Base-by-base conservation (phyloP, 2,329 filamentous ascomycete species). In the Penicillium rolfsii region DNA sequence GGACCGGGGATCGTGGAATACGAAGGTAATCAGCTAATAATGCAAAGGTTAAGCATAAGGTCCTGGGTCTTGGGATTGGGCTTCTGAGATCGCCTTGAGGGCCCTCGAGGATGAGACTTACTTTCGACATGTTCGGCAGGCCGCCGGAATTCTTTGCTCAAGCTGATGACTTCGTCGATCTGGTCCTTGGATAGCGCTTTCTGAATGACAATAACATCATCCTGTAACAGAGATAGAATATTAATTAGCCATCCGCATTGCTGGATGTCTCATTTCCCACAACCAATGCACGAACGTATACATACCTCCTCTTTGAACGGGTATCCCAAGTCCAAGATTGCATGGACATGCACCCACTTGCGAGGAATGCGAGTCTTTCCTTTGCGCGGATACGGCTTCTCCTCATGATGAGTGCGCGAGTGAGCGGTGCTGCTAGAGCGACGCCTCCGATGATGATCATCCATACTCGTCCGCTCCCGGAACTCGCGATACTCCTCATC, bases 291-390 rank as follows among this genome's bases (percentile, higher is more conserved):
- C 14, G 38, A 11, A 38, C 74, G 24, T 19, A 22, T 40, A 54
- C 85, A 68, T 77, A 93, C 91, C 83, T 97, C 92, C 80, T 96
- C 91, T 58, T 91, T 85, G 70, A 88, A 97, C 0, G 91, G 91
- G 76, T 97, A 97, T 12, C 91, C 89, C 14, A 96, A 82, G 65
- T 97, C 91, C 64, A 91, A 88, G 36, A 97, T 85, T 1, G 91
- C 93, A 63, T 89, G 84, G 73, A 90, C 89, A 65, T 91, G 90
- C 14, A 96, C 91, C 61, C 97, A 82, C 59, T 89, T 86, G 61
- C 86, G 87, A 0, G 93, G 93, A 74, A 97, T 93, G 68, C 91
- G 87, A 14, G 93, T 97, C 83, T 93, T 96, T 70, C 93, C 93
- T 75, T 90, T 93, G 79, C 91, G 90, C 9, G 90, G 89, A 65